phyloP scores from a whole-genome alignment of 768 basidiomycete genomes.

The Leccinum pellstonianum region DNA sequence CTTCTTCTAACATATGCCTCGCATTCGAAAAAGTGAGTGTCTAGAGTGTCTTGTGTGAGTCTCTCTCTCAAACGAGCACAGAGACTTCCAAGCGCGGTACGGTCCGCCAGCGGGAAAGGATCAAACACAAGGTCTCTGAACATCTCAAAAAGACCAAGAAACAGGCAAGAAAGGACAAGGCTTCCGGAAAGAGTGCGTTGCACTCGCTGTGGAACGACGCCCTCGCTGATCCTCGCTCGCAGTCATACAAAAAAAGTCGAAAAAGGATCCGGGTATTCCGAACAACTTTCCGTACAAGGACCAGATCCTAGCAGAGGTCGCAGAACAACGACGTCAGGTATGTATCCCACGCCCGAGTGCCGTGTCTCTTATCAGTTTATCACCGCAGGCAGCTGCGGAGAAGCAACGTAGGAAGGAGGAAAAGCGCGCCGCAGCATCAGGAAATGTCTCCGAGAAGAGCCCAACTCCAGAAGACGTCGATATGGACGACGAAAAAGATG shows the following conservation, averaged over 20 bases:
- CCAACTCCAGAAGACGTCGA: constrained; percentile 29
- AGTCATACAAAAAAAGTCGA: constrained; percentile 42
- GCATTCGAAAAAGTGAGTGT: constrained; percentile 64
- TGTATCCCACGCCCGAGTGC: not conserved
- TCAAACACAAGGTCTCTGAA: constrained; percentile 75
- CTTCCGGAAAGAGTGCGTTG: constrained; percentile 79
- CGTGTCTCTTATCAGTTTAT: not conserved
- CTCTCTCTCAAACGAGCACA: constrained; percentile 27
- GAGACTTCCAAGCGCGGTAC: constrained; percentile 82
- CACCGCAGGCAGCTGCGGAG: constrained; percentile 67
- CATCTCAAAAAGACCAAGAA: constrained; percentile 74
- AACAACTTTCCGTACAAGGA: constrained; percentile 94
- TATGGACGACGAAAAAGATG: constrained; percentile 32
- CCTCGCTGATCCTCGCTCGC: constrained; percentile 3
- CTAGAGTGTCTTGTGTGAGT: not conserved
- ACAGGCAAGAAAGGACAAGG: constrained; percentile 67
- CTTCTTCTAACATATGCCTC: constrained; percentile 43
- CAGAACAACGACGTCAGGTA: constrained; percentile 75
- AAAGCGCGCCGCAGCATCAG: constrained; percentile 46
- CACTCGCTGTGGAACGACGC: not conserved
- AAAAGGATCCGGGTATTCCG: constrained; percentile 90
- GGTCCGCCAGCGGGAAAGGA: constrained; percentile 69
- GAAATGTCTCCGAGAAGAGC: constrained; percentile 27
- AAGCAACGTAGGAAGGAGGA: constrained; percentile 66
- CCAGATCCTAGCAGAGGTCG: constrained; percentile 87